Evolutionary conservation across 2,329 filamentous ascomycete species (phyloP), one percentile per base, ranked within the genome.

Genomic region (Thelonectria blattea): DNA sequence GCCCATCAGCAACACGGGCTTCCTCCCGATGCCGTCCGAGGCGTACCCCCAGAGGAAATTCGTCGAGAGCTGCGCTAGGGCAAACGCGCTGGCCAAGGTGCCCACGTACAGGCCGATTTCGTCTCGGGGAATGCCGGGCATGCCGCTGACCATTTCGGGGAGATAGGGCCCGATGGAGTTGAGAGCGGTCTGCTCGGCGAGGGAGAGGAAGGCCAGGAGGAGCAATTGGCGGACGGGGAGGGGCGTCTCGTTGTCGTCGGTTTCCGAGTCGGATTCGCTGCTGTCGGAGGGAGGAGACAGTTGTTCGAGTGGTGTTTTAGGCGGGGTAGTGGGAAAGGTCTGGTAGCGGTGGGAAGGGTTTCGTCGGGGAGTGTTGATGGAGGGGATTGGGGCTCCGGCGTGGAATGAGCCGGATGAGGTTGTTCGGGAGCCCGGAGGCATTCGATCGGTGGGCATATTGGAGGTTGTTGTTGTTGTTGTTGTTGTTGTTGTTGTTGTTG

Each of bases 131-230:
- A 97, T 89, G 63, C 91, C 91, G 1, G 92, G 91, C 73, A 98
- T 98, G 1, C 87, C 88, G 20, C 87, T 86, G 1, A 93, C 89
- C 94, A 99, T 98, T 68, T 93, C 87, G 0, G 95, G 95, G 2
- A 99, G 85, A 75, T 99, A 99, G 1, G 95, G 95, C 11, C 90
- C 91, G 71, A 99, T 97, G 20, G 93, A 97, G 76, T 99, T 99
- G 72, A 99, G 85, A 0, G 95, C 95, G 0, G 94, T 98, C 81
- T 99, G 95, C 74, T 99, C 95, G 55, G 91, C 91, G 20, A 99
- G 83, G 7, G 93, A 93, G 61, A 99, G 91, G 65, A 97, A 80
- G 1, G 94, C 94, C 34, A 99, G 81, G 12, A 98, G 85, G 5
- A 88, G 84, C 62, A 99, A 88, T 79, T 98, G 95, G 67, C 83